A percentile compares a stretch with the other conserved stretches of the same genome.
phyloP scores from a whole-genome alignment of 2,329 filamentous ascomycete species.

The Diaporthe sp. region DNA sequence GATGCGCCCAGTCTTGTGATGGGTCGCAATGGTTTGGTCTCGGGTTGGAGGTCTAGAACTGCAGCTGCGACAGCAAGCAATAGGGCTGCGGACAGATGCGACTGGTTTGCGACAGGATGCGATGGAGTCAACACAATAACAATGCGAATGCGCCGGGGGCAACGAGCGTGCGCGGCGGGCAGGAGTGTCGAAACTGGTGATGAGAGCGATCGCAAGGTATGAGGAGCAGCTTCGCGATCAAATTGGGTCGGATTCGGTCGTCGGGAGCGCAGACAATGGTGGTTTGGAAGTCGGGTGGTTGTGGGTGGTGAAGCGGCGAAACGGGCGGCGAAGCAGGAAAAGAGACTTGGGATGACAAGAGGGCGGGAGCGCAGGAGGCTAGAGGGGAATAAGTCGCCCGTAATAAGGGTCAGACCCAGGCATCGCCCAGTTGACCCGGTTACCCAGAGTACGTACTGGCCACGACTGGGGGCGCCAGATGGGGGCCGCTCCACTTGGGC shows the following conservation, averaged over 20 bases:
- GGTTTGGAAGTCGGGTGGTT: conserved; percentile 30
- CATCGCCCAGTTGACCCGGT: conserved; percentile 23
- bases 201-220: conserved; percentile 36
- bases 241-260: conserved; percentile 32
- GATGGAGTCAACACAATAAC: conserved; percentile 11
- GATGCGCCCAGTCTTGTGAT: conserved; percentile 9
- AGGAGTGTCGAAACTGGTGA: background rate
- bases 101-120: conserved; percentile 39
- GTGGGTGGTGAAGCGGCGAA: conserved; percentile 17
- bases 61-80: conserved; percentile 18
- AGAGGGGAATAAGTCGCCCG: conserved; percentile 41
- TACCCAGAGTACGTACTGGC: conserved; percentile 32
- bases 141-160: conserved; percentile 39
- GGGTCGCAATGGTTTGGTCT: background rate
- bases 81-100: conserved; percentile 18
- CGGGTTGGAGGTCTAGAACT: background rate
- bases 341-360: conserved; percentile 38
- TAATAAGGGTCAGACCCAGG: conserved; percentile 39
- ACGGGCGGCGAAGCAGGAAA: conserved; percentile 36
- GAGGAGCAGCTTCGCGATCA: conserved; percentile 32
- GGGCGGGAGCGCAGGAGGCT: conserved; percentile 42
- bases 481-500: conserved; percentile 28
- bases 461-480: conserved; percentile 10
- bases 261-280: conserved; percentile 30
- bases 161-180: conserved; percentile 37